These are phyloP conservation scores for Epicoccum nigrum DNA, from an alignment of 2,329 filamentous ascomycete species.

Conservation along the genomic window DNA sequence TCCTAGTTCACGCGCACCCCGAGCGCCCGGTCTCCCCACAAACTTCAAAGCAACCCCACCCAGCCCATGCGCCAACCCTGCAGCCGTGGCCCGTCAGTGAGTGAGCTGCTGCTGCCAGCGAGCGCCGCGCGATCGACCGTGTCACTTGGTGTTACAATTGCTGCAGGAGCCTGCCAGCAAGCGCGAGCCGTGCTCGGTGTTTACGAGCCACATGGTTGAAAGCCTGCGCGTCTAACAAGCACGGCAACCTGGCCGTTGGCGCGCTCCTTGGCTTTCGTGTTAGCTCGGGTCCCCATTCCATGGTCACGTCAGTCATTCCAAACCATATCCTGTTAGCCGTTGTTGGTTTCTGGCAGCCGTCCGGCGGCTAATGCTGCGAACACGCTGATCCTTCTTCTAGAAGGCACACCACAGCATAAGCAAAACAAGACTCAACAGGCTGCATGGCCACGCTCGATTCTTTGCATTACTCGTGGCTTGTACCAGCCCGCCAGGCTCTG, in stretches of 20 bases:
- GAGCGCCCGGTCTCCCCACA: constrained; percentile 18
- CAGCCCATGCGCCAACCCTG: constrained; percentile 11
- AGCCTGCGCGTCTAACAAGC: not conserved
- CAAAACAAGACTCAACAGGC: not conserved
- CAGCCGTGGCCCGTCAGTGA: constrained; percentile 13
- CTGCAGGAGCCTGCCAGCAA: constrained; percentile 4
- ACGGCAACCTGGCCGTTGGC: not conserved
- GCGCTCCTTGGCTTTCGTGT: not conserved
- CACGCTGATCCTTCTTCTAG: constrained; percentile 19
- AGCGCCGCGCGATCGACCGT: constrained; percentile 4
- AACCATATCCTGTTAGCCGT: constrained; percentile 8
- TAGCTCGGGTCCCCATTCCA: constrained; percentile 1
- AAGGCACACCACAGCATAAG: not conserved
- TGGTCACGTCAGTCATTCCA: constrained; percentile 8
- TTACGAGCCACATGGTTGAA: constrained; percentile 3
- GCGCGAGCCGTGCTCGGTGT: not conserved
- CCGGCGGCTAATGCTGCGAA: constrained; percentile 18
- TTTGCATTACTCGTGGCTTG: not conserved
- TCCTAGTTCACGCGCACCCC: constrained; percentile 10
- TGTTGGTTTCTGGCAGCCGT: constrained; percentile 2
- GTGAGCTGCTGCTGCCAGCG: no score
- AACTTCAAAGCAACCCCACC: constrained; percentile 11
- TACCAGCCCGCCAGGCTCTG: not conserved
- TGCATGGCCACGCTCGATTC: not conserved
- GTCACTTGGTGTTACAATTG: constrained; percentile 7